Base-by-base conservation (phyloP, 306 rosid species). In the Pueraria montana region DNA sequence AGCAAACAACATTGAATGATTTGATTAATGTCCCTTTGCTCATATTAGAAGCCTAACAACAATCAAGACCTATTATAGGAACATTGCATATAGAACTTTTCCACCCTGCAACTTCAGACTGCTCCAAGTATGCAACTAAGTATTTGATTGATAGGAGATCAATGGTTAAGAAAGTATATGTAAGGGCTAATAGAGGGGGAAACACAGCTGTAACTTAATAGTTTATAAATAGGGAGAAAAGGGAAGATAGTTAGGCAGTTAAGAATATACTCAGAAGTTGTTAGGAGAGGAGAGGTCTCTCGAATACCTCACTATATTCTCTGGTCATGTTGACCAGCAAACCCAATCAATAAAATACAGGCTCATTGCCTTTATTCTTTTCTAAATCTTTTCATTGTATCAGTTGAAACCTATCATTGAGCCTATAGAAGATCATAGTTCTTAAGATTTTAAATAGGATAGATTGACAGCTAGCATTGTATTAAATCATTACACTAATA, bases 61-160 rank as follows among this genome's bases (percentile, higher is more conserved):
- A 52, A 87, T 61, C 8, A 24, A 49, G 53, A 52, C 66, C 75
- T 66, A 78, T 81, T 66, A 78, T 81, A 67, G 32, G 82, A 76
- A 38, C 40, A 74, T 68, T 77, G 55, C 40, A 55, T 21, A 34
- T 8, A 20, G 52, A 87, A 77, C 20, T 52, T 45, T 64, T 34
- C 77, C 84, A 71, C 46, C 88, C 63, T 72, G 71, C 42, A 56
- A 24, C 75, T 82, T 49, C 73, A 58, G 80, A 43, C 24, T 45
- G 81, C 86, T 77, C 86, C 72, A 73, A 78, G 48, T 20, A 59
- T 18, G 48, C 14, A 55, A 32, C 20, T 6, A 58, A 82, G 58
- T 77, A 43, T 68, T 63, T 45, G 40, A 34, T 34, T 34, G 8
- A 34, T 34, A 34, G 40, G 40, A 34, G 40, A 34, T 1, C 40